A percentile compares a stretch with the other conserved stretches of the same genome.
These are phyloP conservation scores for Cucurbita argyrosperma DNA, from an alignment of 306 rosid species.

Conservation along the genomic window DNA sequence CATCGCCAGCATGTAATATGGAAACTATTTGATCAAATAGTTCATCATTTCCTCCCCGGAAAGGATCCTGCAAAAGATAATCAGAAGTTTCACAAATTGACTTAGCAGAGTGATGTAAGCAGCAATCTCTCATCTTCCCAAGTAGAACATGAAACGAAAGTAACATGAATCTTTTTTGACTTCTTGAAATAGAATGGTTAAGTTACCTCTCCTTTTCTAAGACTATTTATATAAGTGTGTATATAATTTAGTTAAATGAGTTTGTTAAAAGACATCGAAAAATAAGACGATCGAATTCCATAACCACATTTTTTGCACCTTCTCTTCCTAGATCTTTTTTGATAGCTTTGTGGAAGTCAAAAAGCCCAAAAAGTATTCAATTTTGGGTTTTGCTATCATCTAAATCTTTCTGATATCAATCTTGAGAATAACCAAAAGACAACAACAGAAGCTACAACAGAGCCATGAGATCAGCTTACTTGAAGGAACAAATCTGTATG, in stretches of 20 bases:
- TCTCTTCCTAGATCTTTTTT: background rate
- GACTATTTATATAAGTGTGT: background rate
- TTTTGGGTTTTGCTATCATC: too few relatives aligned
- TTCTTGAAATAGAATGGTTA: background rate
- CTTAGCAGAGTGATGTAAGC: background rate
- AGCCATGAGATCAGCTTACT: constrained; percentile 25
- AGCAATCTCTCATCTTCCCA: background rate
- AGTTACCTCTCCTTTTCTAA: background rate
- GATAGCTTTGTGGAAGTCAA: background rate
- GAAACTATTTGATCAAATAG: constrained; percentile 56
- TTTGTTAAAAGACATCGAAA: background rate
- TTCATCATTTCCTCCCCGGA: constrained; percentile 80
- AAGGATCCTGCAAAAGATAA: constrained; percentile 55
- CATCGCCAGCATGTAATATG: constrained; percentile 49
- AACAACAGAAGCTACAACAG: background rate
- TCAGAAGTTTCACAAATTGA: background rate
- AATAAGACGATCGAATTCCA: background rate
- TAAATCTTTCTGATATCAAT: background rate
- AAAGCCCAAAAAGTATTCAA: background rate
- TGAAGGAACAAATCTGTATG: constrained; percentile 97
- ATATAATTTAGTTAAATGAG: background rate
- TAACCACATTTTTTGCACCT: background rate
- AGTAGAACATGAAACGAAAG: background rate
- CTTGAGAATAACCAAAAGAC: background rate
- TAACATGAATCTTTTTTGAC: background rate